phyloP scores from a whole-genome alignment of 768 basidiomycete species.

The Suillus clintonianus region DNA sequence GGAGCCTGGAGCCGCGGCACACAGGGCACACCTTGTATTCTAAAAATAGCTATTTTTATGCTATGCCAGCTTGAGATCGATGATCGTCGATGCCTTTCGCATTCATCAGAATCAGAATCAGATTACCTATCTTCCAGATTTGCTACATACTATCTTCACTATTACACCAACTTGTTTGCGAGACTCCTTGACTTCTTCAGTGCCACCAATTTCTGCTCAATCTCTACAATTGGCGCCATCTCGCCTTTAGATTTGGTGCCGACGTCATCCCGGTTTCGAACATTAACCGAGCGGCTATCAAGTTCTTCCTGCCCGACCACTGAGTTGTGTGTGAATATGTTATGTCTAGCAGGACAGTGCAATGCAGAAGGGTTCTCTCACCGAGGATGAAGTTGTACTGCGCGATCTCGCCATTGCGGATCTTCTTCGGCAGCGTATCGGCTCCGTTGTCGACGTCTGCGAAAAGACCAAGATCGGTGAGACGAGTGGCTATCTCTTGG shows the following conservation, averaged over 20 bases:
- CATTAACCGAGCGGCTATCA: slow-evolving; percentile 85
- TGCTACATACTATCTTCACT: slow-evolving; percentile 3
- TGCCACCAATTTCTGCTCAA: slow-evolving; percentile 66
- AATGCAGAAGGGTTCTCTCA: slow-evolving; percentile 38
- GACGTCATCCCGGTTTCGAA: slow-evolving; percentile 93
- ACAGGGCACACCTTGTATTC: neutral
- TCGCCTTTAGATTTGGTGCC: slow-evolving; percentile 82
- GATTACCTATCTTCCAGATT: neutral
- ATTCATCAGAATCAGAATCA: neutral
- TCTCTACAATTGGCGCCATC: slow-evolving; percentile 70
- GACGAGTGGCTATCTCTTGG: slow-evolving; percentile 67
- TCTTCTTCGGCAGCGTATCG: slow-evolving; percentile 95
- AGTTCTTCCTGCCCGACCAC: slow-evolving; percentile 96
- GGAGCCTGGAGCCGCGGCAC: neutral
- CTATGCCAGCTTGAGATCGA: slow-evolving; percentile 2
- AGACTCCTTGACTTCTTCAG: slow-evolving; percentile 64
- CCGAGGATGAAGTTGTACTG: slow-evolving; percentile 99
- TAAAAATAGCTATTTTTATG: neutral
- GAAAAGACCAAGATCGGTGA: slow-evolving; percentile 73
- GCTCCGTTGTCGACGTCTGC: slow-evolving; percentile 92
- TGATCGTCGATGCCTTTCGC: neutral
- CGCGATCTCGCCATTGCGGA: slow-evolving; percentile 94
- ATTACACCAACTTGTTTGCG: slow-evolving; percentile 49
- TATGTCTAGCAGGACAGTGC: neutral
- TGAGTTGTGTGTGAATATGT: slow-evolving; percentile 30